Base-by-base conservation (phyloP, 495 filamentous ascomycete genomes). In the Rhypophila decipiens region DNA sequence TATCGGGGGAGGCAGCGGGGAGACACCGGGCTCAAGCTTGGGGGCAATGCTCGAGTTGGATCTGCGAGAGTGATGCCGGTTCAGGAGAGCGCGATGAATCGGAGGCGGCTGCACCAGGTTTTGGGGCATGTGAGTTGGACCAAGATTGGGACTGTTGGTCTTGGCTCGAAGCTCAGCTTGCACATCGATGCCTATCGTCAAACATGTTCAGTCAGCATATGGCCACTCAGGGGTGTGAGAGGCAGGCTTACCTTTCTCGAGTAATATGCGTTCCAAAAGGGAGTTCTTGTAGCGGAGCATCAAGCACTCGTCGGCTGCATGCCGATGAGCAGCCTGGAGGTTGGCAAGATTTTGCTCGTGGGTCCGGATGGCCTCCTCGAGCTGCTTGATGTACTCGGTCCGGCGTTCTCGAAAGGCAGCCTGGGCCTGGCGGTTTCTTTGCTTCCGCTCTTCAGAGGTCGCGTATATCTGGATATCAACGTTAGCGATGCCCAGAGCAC, bases 231-330 rank as follows among this genome's bases (percentile, higher is more conserved):
- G 5, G 38, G 41, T 39, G 10, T 5, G 36, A 23, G 24, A 9
- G 8, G 11, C 4, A 21, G 11, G 18, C 15, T 19, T 63, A 91
- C 89, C 94, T 76, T 96, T 97, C 68, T 98, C 93, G 5, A 97
- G 77, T 33, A 98, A 71, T 56, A 98, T 95, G 20, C 94, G 80
- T 67, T 98, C 93, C 9, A 98, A 78, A 37, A 97, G 74, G 21
- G 91, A 96, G 66, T 97, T 98, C 71, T 97, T 97, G 68, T 97
- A 97, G 27, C 94, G 85, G 52, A 98, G 73, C 94, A 97, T 97
- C 53, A 97, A 70, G 64, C 94, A 97, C 65, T 97, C 93, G 62
- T 98, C 94, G 24, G 94, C 93, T 39, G 93, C 94, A 56, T 80
- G 88, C 44, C 94, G 86, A 62, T 97, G 93, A 42, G 88, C 94